phyloP scores from a whole-genome alignment of 305 asterid genomes.

The Fraxinus angustifolia region DNA sequence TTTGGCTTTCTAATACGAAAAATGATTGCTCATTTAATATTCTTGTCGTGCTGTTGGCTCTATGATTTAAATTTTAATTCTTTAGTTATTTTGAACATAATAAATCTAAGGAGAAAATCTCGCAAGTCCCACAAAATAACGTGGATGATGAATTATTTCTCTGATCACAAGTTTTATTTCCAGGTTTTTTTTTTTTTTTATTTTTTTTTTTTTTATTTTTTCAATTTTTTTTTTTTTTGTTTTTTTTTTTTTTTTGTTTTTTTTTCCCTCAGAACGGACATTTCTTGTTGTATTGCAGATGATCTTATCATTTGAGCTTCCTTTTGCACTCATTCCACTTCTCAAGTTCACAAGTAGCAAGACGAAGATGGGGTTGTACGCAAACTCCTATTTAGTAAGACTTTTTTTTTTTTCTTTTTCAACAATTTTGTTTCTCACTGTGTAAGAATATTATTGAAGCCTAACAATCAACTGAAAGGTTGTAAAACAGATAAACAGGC shows the following conservation, averaged over 20 bases:
- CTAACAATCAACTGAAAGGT: neutral
- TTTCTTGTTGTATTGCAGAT: slow-evolving; percentile 48
- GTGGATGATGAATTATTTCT: neutral
- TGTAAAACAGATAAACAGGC: neutral
- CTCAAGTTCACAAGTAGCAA: slow-evolving; percentile 94
- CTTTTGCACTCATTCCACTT: slow-evolving; percentile 89
- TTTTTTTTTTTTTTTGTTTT: neutral
- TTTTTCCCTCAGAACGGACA: neutral
- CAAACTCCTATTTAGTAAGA: slow-evolving; percentile 61
- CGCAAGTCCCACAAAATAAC: neutral
- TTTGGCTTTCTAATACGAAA: neutral
- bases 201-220: neutral
- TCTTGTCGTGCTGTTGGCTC: neutral
- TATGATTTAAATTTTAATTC: neutral
- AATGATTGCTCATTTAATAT: neutral
- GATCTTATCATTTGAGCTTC: slow-evolving; percentile 92
- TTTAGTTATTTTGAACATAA: neutral
- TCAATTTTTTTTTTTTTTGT: neutral
- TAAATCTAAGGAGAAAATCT: neutral
- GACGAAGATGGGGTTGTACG: slow-evolving; percentile 81
- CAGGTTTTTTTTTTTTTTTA: neutral
- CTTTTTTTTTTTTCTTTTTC: neutral
- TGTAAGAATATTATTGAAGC: neutral
- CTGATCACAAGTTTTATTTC: neutral
- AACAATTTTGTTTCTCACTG: neutral